phyloP scores from a whole-genome alignment of 2,329 filamentous ascomycete species.

The Eurotiales sp. region DNA sequence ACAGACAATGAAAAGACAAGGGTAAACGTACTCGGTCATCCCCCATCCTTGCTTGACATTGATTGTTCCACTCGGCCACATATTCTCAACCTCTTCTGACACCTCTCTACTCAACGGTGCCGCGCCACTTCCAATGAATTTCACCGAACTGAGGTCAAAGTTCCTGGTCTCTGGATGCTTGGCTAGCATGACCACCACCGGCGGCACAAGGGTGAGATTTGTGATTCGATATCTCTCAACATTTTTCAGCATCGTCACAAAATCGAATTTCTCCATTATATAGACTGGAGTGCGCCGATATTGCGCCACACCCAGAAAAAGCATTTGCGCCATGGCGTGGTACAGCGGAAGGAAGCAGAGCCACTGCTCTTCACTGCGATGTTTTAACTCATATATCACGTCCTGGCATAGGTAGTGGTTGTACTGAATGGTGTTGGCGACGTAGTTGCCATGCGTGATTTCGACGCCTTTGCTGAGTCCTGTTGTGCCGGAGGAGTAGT shows the following conservation, averaged over 20 bases:
- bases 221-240: constrained; percentile 68
- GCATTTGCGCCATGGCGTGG: constrained; percentile 67
- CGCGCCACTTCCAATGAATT: constrained; percentile 60
- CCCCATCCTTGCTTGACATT: constrained; percentile 74
- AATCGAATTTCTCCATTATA: constrained; percentile 75
- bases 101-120: constrained; percentile 59
- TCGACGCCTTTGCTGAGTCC: constrained; percentile 81
- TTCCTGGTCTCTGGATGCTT: constrained; percentile 65
- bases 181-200: constrained; percentile 68
- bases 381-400: constrained; percentile 48
- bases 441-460: constrained; percentile 73
- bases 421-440: constrained; percentile 65
- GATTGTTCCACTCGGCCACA: constrained; percentile 50
- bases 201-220: constrained; percentile 64
- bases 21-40: constrained; percentile 32
- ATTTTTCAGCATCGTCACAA: constrained; percentile 65
- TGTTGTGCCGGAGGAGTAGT: constrained; percentile 72
- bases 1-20: neutral
- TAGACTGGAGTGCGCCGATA: constrained; percentile 64
- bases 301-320: constrained; percentile 57
- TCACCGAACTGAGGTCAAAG: constrained; percentile 66
- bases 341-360: constrained; percentile 75
- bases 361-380: constrained; percentile 36
- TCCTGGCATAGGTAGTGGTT: constrained; percentile 46
- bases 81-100: constrained; percentile 54